Conservation (phyloP, 192 early-diverging fungal species). For the Coemansia aciculifera region DNA sequence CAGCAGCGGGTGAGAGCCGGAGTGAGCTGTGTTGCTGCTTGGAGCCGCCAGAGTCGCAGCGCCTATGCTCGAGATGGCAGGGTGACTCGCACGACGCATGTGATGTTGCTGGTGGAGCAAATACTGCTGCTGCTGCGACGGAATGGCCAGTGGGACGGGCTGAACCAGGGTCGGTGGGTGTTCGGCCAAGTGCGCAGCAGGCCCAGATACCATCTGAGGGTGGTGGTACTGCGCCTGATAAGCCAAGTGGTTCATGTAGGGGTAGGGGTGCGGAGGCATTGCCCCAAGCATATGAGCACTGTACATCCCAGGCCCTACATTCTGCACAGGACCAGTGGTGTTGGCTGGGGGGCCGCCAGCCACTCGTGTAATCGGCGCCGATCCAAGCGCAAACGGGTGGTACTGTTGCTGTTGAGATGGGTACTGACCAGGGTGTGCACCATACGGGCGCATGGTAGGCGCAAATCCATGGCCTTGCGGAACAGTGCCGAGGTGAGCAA, state of each 20-base stretch:
- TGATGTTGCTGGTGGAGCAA: slow-evolving; percentile 31
- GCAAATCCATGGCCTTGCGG: slow-evolving; percentile 3
- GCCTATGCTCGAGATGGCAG: slow-evolving; percentile 24
- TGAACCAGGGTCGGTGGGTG: slow-evolving; percentile 10
- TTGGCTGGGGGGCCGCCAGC: neutral
- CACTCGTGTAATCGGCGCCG: neutral
- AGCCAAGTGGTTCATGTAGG: neutral
- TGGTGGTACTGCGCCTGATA: neutral
- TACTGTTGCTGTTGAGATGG: slow-evolving; percentile 16
- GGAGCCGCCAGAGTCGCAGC: neutral
- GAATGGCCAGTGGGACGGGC: slow-evolving; percentile 9
- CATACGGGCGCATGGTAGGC: slow-evolving; percentile 11
- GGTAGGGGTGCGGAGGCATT: neutral
- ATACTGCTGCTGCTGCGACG: neutral
- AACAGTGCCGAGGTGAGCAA: slow-evolving; percentile 2
- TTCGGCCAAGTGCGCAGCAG: slow-evolving; percentile 14
- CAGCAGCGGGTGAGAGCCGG: slow-evolving; percentile 28
- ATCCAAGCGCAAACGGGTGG: neutral
- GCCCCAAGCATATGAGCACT: neutral
- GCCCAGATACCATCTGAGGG: neutral
- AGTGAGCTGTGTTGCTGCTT: slow-evolving; percentile 5
- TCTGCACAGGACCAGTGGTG: neutral
- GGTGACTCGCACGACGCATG: slow-evolving; percentile 41
- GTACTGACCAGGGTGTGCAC: slow-evolving; percentile 7
- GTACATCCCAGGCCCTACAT: neutral